Evolutionary conservation across 495 filamentous ascomycete species (phyloP), one percentile per base, ranked within the genome.

Genomic region (Chaetomium cochliodes): DNA sequence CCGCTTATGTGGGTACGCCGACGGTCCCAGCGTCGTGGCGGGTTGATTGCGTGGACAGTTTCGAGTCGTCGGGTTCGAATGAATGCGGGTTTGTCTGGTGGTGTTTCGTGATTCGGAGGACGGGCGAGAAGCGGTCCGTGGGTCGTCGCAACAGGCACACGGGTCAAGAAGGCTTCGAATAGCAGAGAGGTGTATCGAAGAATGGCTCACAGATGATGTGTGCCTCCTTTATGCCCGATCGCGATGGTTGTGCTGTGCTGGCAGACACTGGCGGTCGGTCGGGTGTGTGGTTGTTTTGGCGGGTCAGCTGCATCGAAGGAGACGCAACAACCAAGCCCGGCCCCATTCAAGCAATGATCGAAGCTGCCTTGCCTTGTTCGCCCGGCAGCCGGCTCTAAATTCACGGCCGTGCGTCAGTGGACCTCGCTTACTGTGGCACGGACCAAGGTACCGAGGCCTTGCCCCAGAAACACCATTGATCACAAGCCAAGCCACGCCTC

Each of bases 211-310:
- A 37, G 60, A 64, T 55, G 61, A 28, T 12, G 56, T 12, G 20
- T 56, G 49, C n/a, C 22, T 60, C 46, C 3, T 28, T 26, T 16
- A 58, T 33, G 53, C 60, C 63, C 58, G 65, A 62, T 65, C 66
- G 56, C 51, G 62, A 52, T 63, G 41, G 51, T 23, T 51, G 42
- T 47, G 63, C 56, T 64, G 52, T 18, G 46, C 52, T 63, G 63
- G 52, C 47, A 52, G 58, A 59, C 42, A 49, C 65, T 54, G 67
- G 62, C 57, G 44, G 60, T 49, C 51, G 54, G 44, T 28, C 26
- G 18, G 62, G 18, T 42, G 62, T 37, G 60, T 63, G 62, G 53
- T 72, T 71, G 66, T 72, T 74, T 70, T 49, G 62, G 65, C 60
- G 60, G 63, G 57, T 57, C 54, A 66, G 59, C 58, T 69, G 44